These are phyloP conservation scores for Porcisia hertigi DNA, from an alignment of 208 protist genomes.

Conservation along the genomic window DNA sequence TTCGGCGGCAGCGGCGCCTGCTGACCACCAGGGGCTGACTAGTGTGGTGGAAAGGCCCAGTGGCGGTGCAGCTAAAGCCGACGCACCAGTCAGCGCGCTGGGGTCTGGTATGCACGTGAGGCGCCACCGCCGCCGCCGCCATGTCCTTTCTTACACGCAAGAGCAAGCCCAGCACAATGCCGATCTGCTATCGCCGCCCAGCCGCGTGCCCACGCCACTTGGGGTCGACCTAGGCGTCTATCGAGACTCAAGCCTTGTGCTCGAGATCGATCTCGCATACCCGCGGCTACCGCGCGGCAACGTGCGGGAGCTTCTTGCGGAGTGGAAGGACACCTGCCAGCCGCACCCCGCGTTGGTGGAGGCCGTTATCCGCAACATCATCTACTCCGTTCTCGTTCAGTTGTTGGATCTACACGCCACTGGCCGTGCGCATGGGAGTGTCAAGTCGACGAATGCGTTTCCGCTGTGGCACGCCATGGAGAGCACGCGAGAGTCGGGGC, in stretches of 20 bases:
- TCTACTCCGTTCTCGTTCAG: constrained; percentile 54
- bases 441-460: constrained; percentile 81
- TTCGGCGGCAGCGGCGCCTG: neutral
- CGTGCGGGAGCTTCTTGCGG: constrained; percentile 42
- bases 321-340: constrained; percentile 32
- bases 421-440: constrained; percentile 59
- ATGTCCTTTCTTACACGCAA: neutral
- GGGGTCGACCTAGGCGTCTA: constrained; percentile 24
- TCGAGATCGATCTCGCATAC: constrained; percentile 47
- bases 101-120: neutral
- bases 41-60: neutral
- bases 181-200: neutral
- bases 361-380: constrained; percentile 66
- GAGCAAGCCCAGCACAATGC: constrained; percentile 1
- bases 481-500: constrained; percentile 20
- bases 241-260: constrained; percentile 26
- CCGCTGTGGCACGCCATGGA: constrained; percentile 43
- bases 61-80: neutral
- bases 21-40: neutral
- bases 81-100: neutral
- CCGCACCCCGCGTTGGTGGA: constrained; percentile 55
- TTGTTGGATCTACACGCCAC: constrained; percentile 50
- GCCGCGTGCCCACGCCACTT: constrained; percentile 11
- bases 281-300: constrained; percentile 59
- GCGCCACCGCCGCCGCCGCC: neutral